Evolutionary conservation across 2,329 filamentous ascomycete genomes (phyloP), one percentile per base, ranked within the genome.

Genomic region (Colletotrichum tamarilloi): DNA sequence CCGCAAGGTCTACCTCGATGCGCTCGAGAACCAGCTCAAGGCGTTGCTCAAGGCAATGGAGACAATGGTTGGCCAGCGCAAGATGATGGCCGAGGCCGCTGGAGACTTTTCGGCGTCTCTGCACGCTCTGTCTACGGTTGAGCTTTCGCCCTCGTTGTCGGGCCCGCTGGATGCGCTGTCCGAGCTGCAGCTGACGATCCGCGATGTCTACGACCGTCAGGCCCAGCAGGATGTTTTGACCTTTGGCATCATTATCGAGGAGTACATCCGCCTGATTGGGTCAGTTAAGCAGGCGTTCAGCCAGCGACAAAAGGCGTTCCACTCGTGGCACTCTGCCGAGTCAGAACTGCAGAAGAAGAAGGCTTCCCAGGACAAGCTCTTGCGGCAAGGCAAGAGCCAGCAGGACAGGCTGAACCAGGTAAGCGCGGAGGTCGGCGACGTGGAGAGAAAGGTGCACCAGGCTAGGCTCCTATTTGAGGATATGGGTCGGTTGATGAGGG

Each of bases 171-270:
- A 98, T 77, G 94, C 95, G 24, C 89, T 99, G 11, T 98, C 96
- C 2, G 95, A 98, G 77, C 89, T 99, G 2, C 97, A 99, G 82
- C 88, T 98, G 74, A 95, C 96, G 49, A 98, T 99, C 77, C 92
- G 93, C 72, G 97, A 99, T 79, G 91, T 99, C 1, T 98, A 99
- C 81, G 95, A 98, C 78, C 93, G 97, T 26, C 97, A 99, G 83
- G 97, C 97, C 12, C 95, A 98, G 84, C 97, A 99, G 82, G 97
- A 99, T 80, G 93, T 98, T 38, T 88, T 99, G 64, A 99, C 97
- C 0, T 92, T 99, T 76, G 97, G 97, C 49, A 98, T 98, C 79
- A 97, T 97, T 56, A 95, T 99, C 75, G 97, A 99, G 76, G 97
- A 99, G 84, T 99, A 99, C 84, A 97, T 99, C 77, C 94, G 97